Evolutionary conservation across 2,329 filamentous ascomycete species (phyloP), one percentile per base, ranked within the genome.

Genomic region (Penicillium glabrum): DNA sequence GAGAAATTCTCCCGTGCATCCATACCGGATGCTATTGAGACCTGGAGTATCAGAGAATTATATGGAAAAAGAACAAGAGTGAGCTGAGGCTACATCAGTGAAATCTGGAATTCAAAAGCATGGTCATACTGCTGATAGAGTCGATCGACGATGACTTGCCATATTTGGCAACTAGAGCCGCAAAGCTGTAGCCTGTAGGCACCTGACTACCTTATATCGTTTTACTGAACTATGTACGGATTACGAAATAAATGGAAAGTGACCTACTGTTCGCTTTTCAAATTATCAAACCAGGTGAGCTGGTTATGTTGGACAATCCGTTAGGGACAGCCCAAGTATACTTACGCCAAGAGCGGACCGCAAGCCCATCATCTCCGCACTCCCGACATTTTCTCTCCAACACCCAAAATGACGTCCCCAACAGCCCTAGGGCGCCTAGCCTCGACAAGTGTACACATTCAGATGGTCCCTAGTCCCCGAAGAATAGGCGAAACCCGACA

Each of bases 401-500:
- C 39, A 37, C 51, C 45, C 53, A 53, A 58, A 55, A 63, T 66
- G 61, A 35, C 60, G 16, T 44, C 56, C 19, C 21, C 57, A 9
- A 19, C 47, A 9, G 41, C 44, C 11, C 24, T 43, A 21, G 39
- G 56, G 16, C 63, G 60, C 43, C 44, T 66, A 23, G 54, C 61
- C 16, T 54, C 59, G 4, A 29, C 29, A 16, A 62, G 67, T 41
- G 66, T 77, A 10, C 65, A 71, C 62, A 69, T 77, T 29, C 64
- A 57, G 24, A 67, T 69, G 46, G 49, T 48, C 9, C 72, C 72
- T 0, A 46, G 61, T 5, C 67, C 71, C 14, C 65, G 61, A 24
- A 70, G 60, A 31, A 54, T 77, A 7, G 51, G 62, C 21, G 72
- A 77, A 54, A 74, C 71, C 58, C 68, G 67, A 57, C 63, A 66